phyloP scores from a whole-genome alignment of 2,329 filamentous ascomycete species.

The Diaporthe ilicicola region DNA sequence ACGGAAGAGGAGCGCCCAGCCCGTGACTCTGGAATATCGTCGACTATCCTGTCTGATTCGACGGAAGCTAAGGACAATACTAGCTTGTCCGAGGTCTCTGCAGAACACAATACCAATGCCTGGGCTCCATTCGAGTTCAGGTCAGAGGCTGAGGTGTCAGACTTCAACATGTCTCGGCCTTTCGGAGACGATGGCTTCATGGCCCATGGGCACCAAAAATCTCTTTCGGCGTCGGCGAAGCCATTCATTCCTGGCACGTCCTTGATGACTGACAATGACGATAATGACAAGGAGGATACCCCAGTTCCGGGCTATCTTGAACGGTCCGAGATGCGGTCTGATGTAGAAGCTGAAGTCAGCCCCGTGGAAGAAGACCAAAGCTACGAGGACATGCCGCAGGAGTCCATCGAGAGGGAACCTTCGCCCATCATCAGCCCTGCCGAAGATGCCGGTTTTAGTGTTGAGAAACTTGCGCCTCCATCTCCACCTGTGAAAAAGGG shows the following conservation, averaged over 20 bases:
- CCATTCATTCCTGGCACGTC: slow-evolving; percentile 67
- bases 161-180: slow-evolving; percentile 61
- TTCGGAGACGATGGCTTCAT: slow-evolving; percentile 55
- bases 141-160: slow-evolving; percentile 54
- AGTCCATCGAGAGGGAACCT: slow-evolving; percentile 43
- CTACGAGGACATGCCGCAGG: slow-evolving; percentile 34
- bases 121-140: slow-evolving; percentile 71
- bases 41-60: slow-evolving; percentile 60
- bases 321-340: slow-evolving; percentile 14
- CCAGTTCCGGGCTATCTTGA: slow-evolving; percentile 33
- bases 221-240: slow-evolving; percentile 75
- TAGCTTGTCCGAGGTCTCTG: slow-evolving; percentile 61
- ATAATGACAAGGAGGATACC: slow-evolving; percentile 37
- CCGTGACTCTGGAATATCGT: slow-evolving; percentile 62
- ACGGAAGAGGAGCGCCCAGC: slow-evolving; percentile 40
- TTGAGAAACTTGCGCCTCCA: slow-evolving; percentile 24
- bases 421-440: slow-evolving; percentile 26
- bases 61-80: slow-evolving; percentile 63
- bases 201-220: slow-evolving; percentile 57
- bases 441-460: not conserved
- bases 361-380: slow-evolving; percentile 16
- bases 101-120: slow-evolving; percentile 57
- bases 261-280: slow-evolving; percentile 40
- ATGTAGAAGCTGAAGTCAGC: slow-evolving; percentile 19
- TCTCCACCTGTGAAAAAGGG: slow-evolving; percentile 38